Evolutionary conservation across 371 early-diverging fungal species (phyloP), one percentile per base, ranked within the genome.

Genomic region (Dichotomocladium elegans): DNA sequence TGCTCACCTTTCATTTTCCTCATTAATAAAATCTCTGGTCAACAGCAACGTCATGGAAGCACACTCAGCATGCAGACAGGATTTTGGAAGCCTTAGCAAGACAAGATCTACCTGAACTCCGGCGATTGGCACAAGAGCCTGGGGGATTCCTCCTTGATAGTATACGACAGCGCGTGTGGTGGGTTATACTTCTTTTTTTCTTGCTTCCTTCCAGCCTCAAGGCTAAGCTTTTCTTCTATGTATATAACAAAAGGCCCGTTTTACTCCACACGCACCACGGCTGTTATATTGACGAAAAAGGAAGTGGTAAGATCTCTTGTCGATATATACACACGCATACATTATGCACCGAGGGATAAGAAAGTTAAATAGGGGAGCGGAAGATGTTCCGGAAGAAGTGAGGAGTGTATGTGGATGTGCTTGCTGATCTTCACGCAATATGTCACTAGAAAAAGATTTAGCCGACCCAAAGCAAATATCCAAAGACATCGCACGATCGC

Each of bases 231-330:
- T n/a, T n/a, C n/a, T 35, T 17, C 11, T 4, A 14, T 17, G 15
- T 14, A 2, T 30, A 12, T 5, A 4, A 21, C 21, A 21, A 26
- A 15, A 77, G 78, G 78, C 78, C 78, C 15, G 63, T 74, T n/a
- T 57, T 78, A 48, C 40, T 78, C 31, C 78, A 70, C 50, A 74
- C 78, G n/a, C 70, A 74, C 29, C 66, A 78, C 58, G 78, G 78
- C 25, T 61, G 61, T 35, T 78, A 74, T 57, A 46, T 78, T 10
- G 68, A 68, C 37, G 78, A 78, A 42, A 72, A 74, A 55, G 74
- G 74, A 25, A 72, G 68, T 41, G 74, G 78, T 74, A 68, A 49
- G 17, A 1, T 4, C 10, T 22, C 25, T 44, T n/a, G 26, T 25
- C 4, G 7, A 6, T 2, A n/a, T n/a, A n/a, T n/a, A n/a, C n/a